Evolutionary conservation across 305 asterid genomes (phyloP).

Genomic region (Fraxinus floribunda): DNA sequence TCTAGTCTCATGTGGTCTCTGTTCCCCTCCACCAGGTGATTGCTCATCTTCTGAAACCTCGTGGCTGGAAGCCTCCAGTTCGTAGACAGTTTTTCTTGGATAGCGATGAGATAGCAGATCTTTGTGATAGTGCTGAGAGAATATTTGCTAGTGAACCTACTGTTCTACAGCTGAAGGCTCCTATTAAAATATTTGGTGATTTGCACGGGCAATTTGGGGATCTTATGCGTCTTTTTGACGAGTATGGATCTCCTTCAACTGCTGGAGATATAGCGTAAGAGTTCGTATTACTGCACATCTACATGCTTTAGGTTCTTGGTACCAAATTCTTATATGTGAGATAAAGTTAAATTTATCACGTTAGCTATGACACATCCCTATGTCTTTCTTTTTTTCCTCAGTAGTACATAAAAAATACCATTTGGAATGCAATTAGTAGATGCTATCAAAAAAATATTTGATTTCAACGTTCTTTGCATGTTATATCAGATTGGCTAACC

Average conservation of each 20-base stretch:
- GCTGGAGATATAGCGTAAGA: constrained; percentile 99
- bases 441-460: not conserved
- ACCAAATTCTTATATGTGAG: constrained; percentile 11
- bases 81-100: constrained; percentile 93
- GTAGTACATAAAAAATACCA: not conserved
- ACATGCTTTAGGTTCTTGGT: constrained; percentile 7
- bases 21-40: constrained; percentile 56
- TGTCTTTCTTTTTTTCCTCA: not conserved
- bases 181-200: constrained; percentile 96
- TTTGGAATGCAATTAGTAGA: not conserved
- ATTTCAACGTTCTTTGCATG: not conserved
- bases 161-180: constrained; percentile 95
- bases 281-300: constrained; percentile 5
- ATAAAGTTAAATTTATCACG: constrained; percentile 14
- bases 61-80: constrained; percentile 99
- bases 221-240: constrained; percentile 97
- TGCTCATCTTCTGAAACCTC: constrained; percentile 93
- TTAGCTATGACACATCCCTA: not conserved
- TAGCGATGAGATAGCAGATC: constrained; percentile 97
- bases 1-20: constrained; percentile 18
- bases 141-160: constrained; percentile 92
- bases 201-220: constrained; percentile 99
- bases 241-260: constrained; percentile 98
- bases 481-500: not conserved
- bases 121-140: constrained; percentile 94